Base-by-base conservation (phyloP, 371 early-diverging fungal species). In the Blastocladiella emersonii region DNA sequence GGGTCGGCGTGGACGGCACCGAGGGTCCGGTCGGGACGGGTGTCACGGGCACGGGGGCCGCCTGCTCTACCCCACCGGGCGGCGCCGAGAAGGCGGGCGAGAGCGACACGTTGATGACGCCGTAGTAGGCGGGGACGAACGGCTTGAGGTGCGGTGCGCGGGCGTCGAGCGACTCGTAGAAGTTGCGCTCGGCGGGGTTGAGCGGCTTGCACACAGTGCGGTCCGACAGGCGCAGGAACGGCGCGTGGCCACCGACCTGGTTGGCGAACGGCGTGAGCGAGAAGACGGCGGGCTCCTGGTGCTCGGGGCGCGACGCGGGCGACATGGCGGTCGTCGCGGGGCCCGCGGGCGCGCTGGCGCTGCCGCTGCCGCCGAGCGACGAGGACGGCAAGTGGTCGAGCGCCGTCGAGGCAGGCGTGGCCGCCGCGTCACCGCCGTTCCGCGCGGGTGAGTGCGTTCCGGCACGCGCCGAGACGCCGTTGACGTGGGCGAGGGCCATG, bases 41-140 rank as follows among this genome's bases (percentile, higher is more conserved):
- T 4, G 56, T 48, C 36, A 62, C 55, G 21, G 56, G 63, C 55
- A 63, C 65, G 5, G 63, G 27, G 0, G 59, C 32, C 27, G n/a
- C n/a, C n/a, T n/a, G n/a, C n/a, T n/a, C n/a, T n/a, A n/a, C n/a
- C n/a, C n/a, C n/a, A n/a, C n/a, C n/a, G n/a, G 71, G 49, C 4
- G 51, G 39, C 45, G 30, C 37, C 3, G n/a, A 66, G 70, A 39
- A 68, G 64, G 35, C 68, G 72, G 10, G 70, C 66, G n/a, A 76
- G 66, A 89, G 92, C 4, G 89, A 89, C 62, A 96, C 93, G 69
- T 94, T 96, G 34, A 97, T 76, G 0, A 92, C 87, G 25, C 98
- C 96, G 66, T 94, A 73, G 69, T 93, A 97, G 43, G 85, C 86
- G 10, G 95, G 89, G 23, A 90, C 85, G 70, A 92, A 97, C 3